A percentile compares a stretch with the other conserved stretches of the same genome.
Evolutionary conservation across 148 eudicot species (phyloP).

Genomic region (Cornus controversa): DNA sequence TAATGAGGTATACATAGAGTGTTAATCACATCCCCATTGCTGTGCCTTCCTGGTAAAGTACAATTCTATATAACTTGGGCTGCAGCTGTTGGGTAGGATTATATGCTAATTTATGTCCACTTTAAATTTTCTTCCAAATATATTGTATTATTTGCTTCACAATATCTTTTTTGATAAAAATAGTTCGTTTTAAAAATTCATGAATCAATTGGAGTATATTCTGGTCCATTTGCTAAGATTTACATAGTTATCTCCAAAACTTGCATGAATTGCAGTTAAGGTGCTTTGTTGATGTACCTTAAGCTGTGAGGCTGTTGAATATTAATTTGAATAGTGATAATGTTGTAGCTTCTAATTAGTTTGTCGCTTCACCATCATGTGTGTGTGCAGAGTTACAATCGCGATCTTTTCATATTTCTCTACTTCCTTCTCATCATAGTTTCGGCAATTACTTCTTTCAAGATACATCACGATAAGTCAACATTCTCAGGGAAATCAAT

Average conservation of each 20-base stretch:
- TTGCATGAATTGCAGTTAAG: not conserved
- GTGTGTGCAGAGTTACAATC: constrained; percentile 75
- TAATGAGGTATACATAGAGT: not conserved
- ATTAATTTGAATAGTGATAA: no score
- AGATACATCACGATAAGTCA: constrained; percentile 82
- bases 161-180: not conserved
- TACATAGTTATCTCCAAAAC: not conserved
- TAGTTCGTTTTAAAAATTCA: not conserved
- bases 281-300: not conserved
- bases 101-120: not conserved
- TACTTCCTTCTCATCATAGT: constrained; percentile 86
- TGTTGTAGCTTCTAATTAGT: not conserved
- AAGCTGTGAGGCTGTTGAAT: not conserved
- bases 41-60: not conserved
- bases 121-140: no score
- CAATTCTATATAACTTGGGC: not conserved
- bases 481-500: constrained; percentile 76
- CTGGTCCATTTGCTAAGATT: not conserved
- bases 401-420: constrained; percentile 91
- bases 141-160: not conserved
- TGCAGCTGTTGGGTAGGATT: not conserved
- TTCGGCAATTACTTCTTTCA: constrained; percentile 75
- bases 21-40: not conserved
- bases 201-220: not conserved
- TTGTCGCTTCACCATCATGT: constrained; percentile 3